A percentile compares a stretch with the other conserved stretches of the same genome.
Evolutionary conservation across 768 basidiomycete genomes (phyloP).

Genomic region (Mycena crocata): DNA sequence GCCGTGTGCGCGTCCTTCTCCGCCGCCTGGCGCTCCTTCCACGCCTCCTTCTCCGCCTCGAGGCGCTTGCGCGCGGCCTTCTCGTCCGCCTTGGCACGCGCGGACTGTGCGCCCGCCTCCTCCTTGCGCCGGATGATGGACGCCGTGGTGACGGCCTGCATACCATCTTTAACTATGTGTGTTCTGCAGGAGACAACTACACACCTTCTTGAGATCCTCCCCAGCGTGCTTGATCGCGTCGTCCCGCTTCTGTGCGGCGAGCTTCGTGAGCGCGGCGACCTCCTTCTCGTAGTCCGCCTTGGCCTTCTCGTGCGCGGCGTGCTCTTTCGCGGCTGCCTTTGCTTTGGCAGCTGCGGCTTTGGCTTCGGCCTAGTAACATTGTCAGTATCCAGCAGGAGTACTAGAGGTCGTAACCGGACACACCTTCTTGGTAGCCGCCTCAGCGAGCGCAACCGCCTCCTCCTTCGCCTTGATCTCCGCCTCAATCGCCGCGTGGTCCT

Average conservation of each 20-base stretch:
- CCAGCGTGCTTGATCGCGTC: constrained; percentile 23
- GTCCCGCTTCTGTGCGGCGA: constrained; percentile 28
- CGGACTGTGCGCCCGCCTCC: constrained; percentile 12
- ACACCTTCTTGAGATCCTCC: constrained; percentile 19
- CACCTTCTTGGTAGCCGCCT: constrained; percentile 22
- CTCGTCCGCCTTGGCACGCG: constrained; percentile 25
- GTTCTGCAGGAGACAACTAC: neutral
- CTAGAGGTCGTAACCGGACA: too few relatives aligned
- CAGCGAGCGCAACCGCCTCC: constrained; percentile 9
- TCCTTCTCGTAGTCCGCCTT: constrained; percentile 25
- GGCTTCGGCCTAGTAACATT: constrained; percentile 12
- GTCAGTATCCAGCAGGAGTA: neutral
- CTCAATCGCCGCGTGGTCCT: constrained; percentile 20
- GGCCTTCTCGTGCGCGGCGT: constrained; percentile 18
- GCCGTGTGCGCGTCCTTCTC: constrained; percentile 9
- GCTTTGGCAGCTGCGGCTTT: constrained; percentile 24
- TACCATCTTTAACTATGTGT: too few relatives aligned
- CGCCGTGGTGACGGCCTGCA: constrained; percentile 22
- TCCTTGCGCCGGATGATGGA: constrained; percentile 28
- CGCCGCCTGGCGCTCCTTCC: constrained; percentile 24
- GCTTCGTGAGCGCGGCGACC: constrained; percentile 21
- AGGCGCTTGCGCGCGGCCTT: constrained; percentile 8
- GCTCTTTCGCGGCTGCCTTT: constrained; percentile 19
- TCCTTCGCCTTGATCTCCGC: constrained; percentile 28
- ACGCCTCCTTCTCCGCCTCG: constrained; percentile 20